Evolutionary conservation across 2,329 filamentous ascomycete genomes (phyloP).

Genomic region (Xylaria hypoxylon): DNA sequence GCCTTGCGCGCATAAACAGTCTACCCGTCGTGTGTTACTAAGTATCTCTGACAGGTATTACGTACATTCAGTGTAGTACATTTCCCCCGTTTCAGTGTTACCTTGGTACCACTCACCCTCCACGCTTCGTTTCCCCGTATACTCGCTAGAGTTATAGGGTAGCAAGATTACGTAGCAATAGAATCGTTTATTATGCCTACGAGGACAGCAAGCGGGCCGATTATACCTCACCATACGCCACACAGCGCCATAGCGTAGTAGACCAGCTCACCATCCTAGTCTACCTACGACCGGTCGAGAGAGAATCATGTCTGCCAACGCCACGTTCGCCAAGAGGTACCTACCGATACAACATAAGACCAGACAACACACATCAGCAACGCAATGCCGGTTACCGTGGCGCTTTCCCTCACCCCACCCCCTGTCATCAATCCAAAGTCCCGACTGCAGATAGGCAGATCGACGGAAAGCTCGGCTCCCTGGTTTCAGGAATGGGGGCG

Average conservation of each 20-base stretch:
- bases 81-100: conserved; percentile 17
- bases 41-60: conserved; percentile 20
- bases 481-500: background rate
- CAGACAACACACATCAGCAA: conserved; percentile 12
- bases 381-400: conserved; percentile 33
- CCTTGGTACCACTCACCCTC: too few species aligned
- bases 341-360: conserved; percentile 21
- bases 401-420: conserved; percentile 19
- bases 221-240: conserved; percentile 10
- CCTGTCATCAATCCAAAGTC: conserved; percentile 28
- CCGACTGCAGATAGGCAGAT: conserved; percentile 20
- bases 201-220: conserved; percentile 3
- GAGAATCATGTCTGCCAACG: conserved; percentile 9
- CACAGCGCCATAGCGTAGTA: background rate
- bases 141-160: background rate
- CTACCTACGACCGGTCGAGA: conserved; percentile 7
- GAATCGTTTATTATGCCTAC: background rate
- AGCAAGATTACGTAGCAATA: background rate
- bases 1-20: conserved; percentile 1
- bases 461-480: conserved; percentile 31
- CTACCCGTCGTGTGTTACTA: conserved; percentile 9
- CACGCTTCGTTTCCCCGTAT: background rate
- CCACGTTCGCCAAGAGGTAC: conserved; percentile 32
- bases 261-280: background rate
- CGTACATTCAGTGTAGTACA: conserved; percentile 17